Base-by-base conservation (phyloP, 441 rosid genomes). In the Bruguiera hainesii region DNA sequence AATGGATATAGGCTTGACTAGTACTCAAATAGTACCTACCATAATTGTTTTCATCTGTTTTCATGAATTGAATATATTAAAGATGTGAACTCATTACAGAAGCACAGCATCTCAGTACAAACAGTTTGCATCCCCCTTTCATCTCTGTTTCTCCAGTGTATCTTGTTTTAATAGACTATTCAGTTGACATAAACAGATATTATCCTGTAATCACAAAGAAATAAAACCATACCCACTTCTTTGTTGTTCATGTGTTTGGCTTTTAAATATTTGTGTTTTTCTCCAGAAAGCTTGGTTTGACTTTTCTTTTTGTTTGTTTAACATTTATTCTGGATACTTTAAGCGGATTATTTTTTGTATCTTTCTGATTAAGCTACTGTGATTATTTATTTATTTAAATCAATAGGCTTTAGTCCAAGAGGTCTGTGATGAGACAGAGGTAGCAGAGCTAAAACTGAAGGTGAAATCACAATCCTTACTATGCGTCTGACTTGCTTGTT, bases 361-460 rank as follows among this genome's bases (percentile, higher is more conserved):
- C 8, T 33, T 59, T 65, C 63, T 66, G 65, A 62, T 26, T 20
- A 63, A 55, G 57, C 58, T 52, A 50, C 6, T 68, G 42, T 73
- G 66, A 49, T 68, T 42, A 18, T 53, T 65, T 49, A 49, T 70
- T 55, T n/a, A 3, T 39, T 39, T 21, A 3, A 67, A 23, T 73
- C 68, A 71, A 73, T 74, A 91, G 99, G 94, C 83, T 56, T 76
- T 94, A 76, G 74, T 91, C 66, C 83, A 79, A 57, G 99, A 94
- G 79, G 89, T 94, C 63, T 94, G 99, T 69, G 94, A 94, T 37
- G 91, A 94, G 88, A 94, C 96, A 18, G 88, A 94, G 77, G 72
- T 94, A 75, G 98, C 99, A 63, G 99, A 89, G 73, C 83, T 94
- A 69, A 71, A 91, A 86, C 56, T 94, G 66, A 94, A 94, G 97